These are phyloP conservation scores for Yarrowia yakushimensis DNA, from an alignment of 805 yeast species.

Conservation along the genomic window DNA sequence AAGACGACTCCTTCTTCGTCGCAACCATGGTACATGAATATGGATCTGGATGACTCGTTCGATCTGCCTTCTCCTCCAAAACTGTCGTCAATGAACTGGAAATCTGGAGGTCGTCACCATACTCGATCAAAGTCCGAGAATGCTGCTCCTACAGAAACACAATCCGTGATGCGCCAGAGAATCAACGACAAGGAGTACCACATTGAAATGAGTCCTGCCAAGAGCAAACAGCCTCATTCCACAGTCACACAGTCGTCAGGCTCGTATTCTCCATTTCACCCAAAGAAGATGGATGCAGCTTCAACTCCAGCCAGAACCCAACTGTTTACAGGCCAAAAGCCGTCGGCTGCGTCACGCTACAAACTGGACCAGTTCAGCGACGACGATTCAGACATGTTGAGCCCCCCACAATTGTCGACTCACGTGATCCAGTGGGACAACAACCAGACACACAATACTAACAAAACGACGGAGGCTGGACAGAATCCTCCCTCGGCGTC, in stretches of 20 bases:
- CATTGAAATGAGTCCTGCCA: conserved; percentile 9
- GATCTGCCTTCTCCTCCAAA: conserved; percentile 24
- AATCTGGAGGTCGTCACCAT: background rate
- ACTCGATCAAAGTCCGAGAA: background rate
- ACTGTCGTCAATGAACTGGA: background rate
- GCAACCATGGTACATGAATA: conserved; percentile 11
- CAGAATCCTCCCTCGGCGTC: conserved; percentile 13
- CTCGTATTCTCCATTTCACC: conserved; percentile 3
- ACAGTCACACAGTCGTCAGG: background rate
- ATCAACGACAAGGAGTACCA: conserved; percentile 20
- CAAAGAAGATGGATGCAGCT: conserved; percentile 1
- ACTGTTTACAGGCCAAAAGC: background rate
- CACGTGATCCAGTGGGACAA: conserved; percentile 25
- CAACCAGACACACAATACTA: conserved; percentile 30
- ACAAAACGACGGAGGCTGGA: background rate
- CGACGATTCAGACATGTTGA: conserved; percentile 28
- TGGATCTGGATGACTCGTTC: conserved; percentile 16
- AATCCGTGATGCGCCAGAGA: background rate
- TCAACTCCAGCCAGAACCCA: conserved; percentile 6
- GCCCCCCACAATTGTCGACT: conserved; percentile 27
- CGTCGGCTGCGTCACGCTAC: background rate
- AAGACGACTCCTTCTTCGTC: background rate
- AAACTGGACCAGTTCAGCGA: background rate
- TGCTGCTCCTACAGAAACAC: background rate
- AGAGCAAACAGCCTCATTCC: background rate